phyloP scores from a whole-genome alignment of 106 monocot species.

The Dactylorhiza incarnata region DNA sequence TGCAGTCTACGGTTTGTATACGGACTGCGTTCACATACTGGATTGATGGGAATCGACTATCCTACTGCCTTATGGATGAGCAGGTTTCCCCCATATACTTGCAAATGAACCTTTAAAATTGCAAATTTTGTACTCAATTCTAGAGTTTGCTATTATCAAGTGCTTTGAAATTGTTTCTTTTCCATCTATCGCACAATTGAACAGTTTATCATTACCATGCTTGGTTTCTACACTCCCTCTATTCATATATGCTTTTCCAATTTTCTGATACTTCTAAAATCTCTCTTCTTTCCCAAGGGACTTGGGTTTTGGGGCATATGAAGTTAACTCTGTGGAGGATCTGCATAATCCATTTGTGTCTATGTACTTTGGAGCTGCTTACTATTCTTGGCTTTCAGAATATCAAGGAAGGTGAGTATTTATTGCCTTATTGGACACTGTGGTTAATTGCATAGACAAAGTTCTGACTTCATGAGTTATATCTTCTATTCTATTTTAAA shows the following conservation, averaged over 20 bases:
- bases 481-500: not conserved
- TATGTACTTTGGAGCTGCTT: slow-evolving; percentile 93
- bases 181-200: not conserved
- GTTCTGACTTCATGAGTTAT: not conserved
- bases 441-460: not conserved
- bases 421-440: not conserved
- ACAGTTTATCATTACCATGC: not conserved
- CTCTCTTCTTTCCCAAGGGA: slow-evolving; percentile 34
- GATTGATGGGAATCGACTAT: slow-evolving; percentile 94
- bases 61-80: slow-evolving; percentile 84
- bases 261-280: not conserved
- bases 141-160: not conserved
- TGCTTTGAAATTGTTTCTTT: not conserved
- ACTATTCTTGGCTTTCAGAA: slow-evolving; percentile 73
- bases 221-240: not conserved
- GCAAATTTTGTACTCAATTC: not conserved
- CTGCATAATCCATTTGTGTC: slow-evolving; percentile 91
- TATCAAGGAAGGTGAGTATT: slow-evolving; percentile 82
- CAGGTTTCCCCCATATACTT: slow-evolving; percentile 30
- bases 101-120: not conserved
- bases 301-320: slow-evolving; percentile 50
- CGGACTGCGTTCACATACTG: slow-evolving; percentile 67
- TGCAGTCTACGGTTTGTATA: slow-evolving; percentile 90
- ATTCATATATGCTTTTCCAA: too few species aligned
- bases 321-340: slow-evolving; percentile 75